Evolutionary conservation across 768 basidiomycete genomes (phyloP).

Genomic region (Erythrobasidium yunnanense): DNA sequence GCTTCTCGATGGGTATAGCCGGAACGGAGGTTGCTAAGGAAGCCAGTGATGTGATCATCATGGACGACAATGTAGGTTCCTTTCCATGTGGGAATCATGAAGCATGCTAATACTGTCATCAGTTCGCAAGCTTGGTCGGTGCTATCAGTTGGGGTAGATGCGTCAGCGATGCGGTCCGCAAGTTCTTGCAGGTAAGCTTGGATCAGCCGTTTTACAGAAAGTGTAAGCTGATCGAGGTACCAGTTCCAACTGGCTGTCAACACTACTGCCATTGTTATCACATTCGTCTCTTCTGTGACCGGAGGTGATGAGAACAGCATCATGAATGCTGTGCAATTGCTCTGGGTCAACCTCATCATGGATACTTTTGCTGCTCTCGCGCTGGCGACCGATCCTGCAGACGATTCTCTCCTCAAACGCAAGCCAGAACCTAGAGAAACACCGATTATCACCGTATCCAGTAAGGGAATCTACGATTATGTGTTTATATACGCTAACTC

Average conservation of each 20-base stretch:
- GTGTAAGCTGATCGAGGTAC: too few species aligned
- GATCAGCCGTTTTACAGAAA: constrained; percentile 46
- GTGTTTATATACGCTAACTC: not conserved
- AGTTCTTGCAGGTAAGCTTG: constrained; percentile 15
- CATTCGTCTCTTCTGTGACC: constrained; percentile 88
- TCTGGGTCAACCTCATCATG: constrained; percentile 88
- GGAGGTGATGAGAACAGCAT: constrained; percentile 80
- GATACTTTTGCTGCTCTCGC: constrained; percentile 29
- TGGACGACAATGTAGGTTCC: constrained; percentile 59
- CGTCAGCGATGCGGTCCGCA: constrained; percentile 27
- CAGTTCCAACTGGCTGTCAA: constrained; percentile 45
- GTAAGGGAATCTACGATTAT: not conserved
- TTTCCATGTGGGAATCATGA: not conserved
- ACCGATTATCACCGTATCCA: constrained; percentile 18
- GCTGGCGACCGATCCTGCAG: constrained; percentile 25
- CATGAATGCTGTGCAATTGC: constrained; percentile 85
- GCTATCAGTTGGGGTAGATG: constrained; percentile 26
- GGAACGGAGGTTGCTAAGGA: constrained; percentile 95
- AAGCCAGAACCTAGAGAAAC: constrained; percentile 18
- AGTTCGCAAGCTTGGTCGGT: constrained; percentile 57
- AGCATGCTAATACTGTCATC: constrained; percentile 77
- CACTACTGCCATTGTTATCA: constrained; percentile 88
- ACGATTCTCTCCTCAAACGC: constrained; percentile 9
- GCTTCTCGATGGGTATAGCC: constrained; percentile 85
- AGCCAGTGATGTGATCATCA: constrained; percentile 91